These are phyloP conservation scores for Epichloe brachyelytri DNA, from an alignment of 2,329 filamentous ascomycete genomes.

Conservation along the genomic window DNA sequence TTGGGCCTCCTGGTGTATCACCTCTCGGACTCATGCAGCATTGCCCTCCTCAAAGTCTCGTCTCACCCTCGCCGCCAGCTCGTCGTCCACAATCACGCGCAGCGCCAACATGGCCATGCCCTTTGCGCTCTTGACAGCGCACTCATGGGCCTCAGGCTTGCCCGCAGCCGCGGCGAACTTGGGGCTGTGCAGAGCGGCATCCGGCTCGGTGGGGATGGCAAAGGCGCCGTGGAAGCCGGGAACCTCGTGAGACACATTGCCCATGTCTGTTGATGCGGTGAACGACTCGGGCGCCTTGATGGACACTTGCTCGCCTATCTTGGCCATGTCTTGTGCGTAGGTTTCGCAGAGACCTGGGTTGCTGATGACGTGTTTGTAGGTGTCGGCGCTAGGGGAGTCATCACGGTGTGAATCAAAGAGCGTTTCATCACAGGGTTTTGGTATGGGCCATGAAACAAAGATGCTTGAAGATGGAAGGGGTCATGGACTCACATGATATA, in stretches of 20 bases:
- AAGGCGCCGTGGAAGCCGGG: constrained; percentile 37
- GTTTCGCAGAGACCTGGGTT: constrained; percentile 30
- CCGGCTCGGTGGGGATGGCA: constrained; percentile 23
- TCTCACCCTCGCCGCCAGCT: background rate
- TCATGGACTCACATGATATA: constrained; percentile 19
- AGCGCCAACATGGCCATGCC: constrained; percentile 28
- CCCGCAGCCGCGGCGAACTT: constrained; percentile 31
- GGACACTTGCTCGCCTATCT: constrained; percentile 23
- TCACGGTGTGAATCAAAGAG: background rate
- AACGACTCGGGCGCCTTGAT: constrained; percentile 22
- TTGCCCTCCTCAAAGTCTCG: constrained; percentile 1
- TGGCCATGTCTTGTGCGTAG: constrained; percentile 31
- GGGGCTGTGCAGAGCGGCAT: constrained; percentile 26
- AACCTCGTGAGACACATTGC: constrained; percentile 34
- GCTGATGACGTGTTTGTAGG: constrained; percentile 31
- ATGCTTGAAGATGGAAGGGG: background rate
- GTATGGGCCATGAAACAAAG: background rate
- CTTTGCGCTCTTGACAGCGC: constrained; percentile 31
- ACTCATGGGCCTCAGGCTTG: constrained; percentile 24
- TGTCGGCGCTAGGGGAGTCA: constrained; percentile 14
- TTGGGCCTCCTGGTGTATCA: too few species aligned
- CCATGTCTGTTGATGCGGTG: constrained; percentile 34
- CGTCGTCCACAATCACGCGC: constrained; percentile 15
- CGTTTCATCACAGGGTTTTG: background rate
- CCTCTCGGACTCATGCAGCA: background rate